Base-by-base conservation (phyloP, 2,329 filamentous ascomycete genomes). In the Davidsoniella neocaledoniae region DNA sequence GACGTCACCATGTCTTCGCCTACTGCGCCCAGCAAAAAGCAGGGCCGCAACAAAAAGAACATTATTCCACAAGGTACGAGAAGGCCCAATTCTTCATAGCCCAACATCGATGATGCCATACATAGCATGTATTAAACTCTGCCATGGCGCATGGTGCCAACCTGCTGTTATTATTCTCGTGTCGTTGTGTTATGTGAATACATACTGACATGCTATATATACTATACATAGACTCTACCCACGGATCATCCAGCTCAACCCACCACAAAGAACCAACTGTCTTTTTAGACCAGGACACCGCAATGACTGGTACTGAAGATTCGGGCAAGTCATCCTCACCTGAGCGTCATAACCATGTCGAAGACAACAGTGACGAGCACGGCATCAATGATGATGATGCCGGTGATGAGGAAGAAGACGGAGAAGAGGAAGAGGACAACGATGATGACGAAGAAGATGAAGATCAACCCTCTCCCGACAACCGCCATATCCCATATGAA, bases 221-320 rank as follows among this genome's bases (percentile, higher is more conserved):
- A 5, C 39, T 33, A 21, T 39, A 5, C 39, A 43, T 51, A 51
- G 43, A 25, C 48, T 40, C 2, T 29, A 36, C 41, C 38, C 37
- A 59, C 41, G 54, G 12, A 33, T 12, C 66, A 14, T 60, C 63
- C 29, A 61, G 68, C 17, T 66, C 69, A 17, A 62, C 63, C 42
- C 65, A 70, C 46, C 65, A 67, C 54, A 68, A 82, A 69, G 68
- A 79, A 64, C 65, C 71, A 57, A 59, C 64, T 58, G 65, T 62
- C 64, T 63, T 68, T 57, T 56, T 63, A 44, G 77, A 82, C 53
- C 70, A 80, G 56, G 83, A 87, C 62, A 76, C 77, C 46, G 66
- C 72, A 29, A 87, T 88, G 79, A 79, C 77, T 45, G 81, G 83
- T 53, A 77, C 73, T 29, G 79, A 81, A 52, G 78, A 76, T 52